Base-by-base conservation (phyloP, 129 eudicot genomes). In the Chrysanthemum seticuspe region DNA sequence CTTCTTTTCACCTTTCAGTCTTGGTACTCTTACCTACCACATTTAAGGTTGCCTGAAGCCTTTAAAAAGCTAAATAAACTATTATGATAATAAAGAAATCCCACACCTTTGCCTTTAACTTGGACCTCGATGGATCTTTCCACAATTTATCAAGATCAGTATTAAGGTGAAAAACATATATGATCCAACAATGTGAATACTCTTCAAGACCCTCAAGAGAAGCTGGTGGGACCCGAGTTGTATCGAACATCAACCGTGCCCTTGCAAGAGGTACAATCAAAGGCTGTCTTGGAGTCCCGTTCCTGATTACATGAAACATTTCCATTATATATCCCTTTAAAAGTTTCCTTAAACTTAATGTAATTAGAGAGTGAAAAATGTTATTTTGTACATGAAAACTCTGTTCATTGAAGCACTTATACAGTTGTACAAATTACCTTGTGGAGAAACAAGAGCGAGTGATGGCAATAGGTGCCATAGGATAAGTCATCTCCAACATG, bases 211-310 rank as follows among this genome's bases (percentile, higher is more conserved):
- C 99, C 80, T 94, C 96, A 53, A 94, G 92, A 56, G 96, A 86
- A 57, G 97, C 87, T 61, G 86, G 93, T 77, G 99, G 99, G 78
- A 83, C 99, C 64, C 92, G 88, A 44, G 83, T 21, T 65, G 88
- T 68, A 74, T 94, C 88, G 81, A 94, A 87, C 62, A 62, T 74
- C 83, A 94, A 80, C 29, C 82, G 70, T 66, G 97, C 99, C 82
- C 83, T 88, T 59, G 99, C 99, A 79, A 94, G 93, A 68, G 97
- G 99, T 67, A 94, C 99, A 48, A 94, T 75, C 71, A 94, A 76
- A 71, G 99, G 99, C 68, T 94, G 99, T 78, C 99, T 94, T 29
- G 97, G 99, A 10, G 99, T 88, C 62, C 98, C 99, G 65, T 94
- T 94, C 82, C 97, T 90, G 65, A 72, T 56, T 27, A 79, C 57